These are phyloP conservation scores for Ogataea degrootiae DNA, from an alignment of 805 yeast genomes.

Conservation along the genomic window DNA sequence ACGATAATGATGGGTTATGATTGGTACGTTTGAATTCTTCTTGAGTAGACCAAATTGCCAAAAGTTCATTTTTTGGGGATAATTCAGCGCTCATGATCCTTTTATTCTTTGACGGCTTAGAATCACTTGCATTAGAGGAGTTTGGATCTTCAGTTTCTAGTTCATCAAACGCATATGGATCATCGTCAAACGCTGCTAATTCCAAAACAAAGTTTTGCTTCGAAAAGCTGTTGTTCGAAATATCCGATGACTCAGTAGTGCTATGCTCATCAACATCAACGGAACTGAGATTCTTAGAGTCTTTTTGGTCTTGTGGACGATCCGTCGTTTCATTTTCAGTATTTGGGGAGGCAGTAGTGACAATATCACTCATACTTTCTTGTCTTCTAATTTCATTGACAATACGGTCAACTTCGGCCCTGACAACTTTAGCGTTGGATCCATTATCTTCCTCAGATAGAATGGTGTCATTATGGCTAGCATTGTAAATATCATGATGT, in stretches of 20 bases:
- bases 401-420: no score
- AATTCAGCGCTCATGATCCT: conserved; percentile 21
- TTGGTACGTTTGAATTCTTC: conserved; percentile 17
- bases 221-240: conserved; percentile 22
- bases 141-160: conserved; percentile 17
- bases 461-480: conserved; percentile 9
- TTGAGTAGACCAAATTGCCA: conserved; percentile 33
- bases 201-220: conserved; percentile 23
- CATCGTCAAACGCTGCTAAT: conserved; percentile 38
- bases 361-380: conserved; percentile 1
- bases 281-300: background rate
- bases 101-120: conserved; percentile 1
- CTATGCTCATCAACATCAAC: background rate
- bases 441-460: conserved; percentile 3
- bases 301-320: background rate
- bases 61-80: conserved; percentile 24
- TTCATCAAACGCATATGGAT: conserved; percentile 37
- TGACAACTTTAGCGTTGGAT: background rate
- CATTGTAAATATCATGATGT: conserved; percentile 5
- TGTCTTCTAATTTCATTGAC: no score
- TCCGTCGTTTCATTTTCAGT: background rate
- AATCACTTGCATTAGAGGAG: conserved; percentile 14
- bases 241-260: background rate
- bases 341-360: conserved; percentile 2
- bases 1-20: conserved; percentile 14